Conservation (phyloP, 2,329 filamentous ascomycete species). For the Exophiala xenobiotica region DNA sequence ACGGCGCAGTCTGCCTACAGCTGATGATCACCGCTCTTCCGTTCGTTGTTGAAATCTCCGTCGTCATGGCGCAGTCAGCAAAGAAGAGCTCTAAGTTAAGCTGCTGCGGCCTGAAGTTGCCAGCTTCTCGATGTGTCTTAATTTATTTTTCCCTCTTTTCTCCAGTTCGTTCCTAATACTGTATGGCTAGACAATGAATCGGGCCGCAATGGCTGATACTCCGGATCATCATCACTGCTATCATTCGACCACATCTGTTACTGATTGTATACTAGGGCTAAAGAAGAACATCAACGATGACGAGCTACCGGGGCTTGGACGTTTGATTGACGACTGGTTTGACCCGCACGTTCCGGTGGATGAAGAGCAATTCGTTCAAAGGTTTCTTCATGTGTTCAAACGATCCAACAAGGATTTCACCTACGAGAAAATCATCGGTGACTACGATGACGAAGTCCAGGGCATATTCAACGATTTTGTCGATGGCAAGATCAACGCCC, state of each 20-base stretch:
- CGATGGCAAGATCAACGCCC: constrained; percentile 24
- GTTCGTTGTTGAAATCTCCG: background rate
- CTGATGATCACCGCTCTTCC: constrained; percentile 3
- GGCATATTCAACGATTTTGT: constrained; percentile 25
- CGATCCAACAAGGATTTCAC: constrained; percentile 21
- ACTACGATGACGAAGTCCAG: constrained; percentile 22
- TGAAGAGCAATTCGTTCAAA: constrained; percentile 22
- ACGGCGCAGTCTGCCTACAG: constrained; percentile 4
- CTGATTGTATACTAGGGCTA: constrained; percentile 23
- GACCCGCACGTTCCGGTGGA: constrained; percentile 20
- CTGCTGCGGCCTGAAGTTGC: background rate
- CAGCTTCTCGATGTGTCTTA: background rate
- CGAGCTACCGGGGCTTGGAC: constrained; percentile 19
- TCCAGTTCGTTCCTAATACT: constrained; percentile 3
- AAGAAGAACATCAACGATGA: constrained; percentile 18
- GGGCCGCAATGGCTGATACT: constrained; percentile 15
- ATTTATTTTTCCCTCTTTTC: constrained; percentile 1
- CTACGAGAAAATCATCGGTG: constrained; percentile 21
- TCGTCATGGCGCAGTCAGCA: constrained; percentile 6
- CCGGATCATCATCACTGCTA: constrained; percentile 18
- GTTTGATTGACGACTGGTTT: constrained; percentile 25
- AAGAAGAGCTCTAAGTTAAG: background rate
- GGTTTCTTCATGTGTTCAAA: constrained; percentile 25
- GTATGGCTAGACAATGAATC: constrained; percentile 3
- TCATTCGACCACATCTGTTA: constrained; percentile 21